These are phyloP conservation scores for Fusarium sacchari DNA, from an alignment of 2,329 filamentous ascomycete genomes.

Conservation along the genomic window DNA sequence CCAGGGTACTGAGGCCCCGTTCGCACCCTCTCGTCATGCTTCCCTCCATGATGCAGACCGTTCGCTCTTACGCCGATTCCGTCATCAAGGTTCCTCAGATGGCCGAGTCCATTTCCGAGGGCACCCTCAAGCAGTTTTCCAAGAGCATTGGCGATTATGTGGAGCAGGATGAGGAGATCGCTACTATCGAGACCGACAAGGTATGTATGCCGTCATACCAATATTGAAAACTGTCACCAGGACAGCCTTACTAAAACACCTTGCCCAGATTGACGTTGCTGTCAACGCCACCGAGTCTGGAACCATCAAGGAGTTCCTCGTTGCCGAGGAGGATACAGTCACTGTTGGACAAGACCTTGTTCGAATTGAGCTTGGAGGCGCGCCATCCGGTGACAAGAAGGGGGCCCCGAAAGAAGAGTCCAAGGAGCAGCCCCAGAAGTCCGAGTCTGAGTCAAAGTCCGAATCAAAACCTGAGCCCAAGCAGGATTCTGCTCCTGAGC, in stretches of 20 bases:
- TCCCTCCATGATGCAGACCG: constrained; percentile 63
- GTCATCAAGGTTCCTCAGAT: constrained; percentile 95
- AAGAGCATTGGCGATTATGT: constrained; percentile 94
- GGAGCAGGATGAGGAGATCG: constrained; percentile 96
- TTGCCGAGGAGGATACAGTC: constrained; percentile 94
- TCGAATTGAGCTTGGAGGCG: constrained; percentile 82
- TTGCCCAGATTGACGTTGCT: constrained; percentile 85
- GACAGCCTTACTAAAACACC: constrained; percentile 10
- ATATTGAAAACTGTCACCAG: neutral
- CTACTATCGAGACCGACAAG: constrained; percentile 99
- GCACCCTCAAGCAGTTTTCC: constrained; percentile 93
- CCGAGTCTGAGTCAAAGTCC: constrained; percentile 48
- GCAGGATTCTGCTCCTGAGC: constrained; percentile 46
- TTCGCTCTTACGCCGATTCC: constrained; percentile 77
- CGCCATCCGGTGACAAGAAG: constrained; percentile 52
- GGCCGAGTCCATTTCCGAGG: constrained; percentile 98
- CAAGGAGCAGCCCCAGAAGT: constrained; percentile 52
- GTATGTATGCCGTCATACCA: constrained; percentile 56
- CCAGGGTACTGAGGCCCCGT: constrained; percentile 51
- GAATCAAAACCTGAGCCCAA: constrained; percentile 49
- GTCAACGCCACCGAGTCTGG: constrained; percentile 94
- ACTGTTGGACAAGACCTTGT: constrained; percentile 92
- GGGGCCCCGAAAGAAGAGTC: constrained; percentile 44
- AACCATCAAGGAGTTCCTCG: constrained; percentile 90
- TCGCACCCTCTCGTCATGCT: constrained; percentile 52